Evolutionary conservation across 441 rosid genomes (phyloP).

Genomic region (Sinapis alba): DNA sequence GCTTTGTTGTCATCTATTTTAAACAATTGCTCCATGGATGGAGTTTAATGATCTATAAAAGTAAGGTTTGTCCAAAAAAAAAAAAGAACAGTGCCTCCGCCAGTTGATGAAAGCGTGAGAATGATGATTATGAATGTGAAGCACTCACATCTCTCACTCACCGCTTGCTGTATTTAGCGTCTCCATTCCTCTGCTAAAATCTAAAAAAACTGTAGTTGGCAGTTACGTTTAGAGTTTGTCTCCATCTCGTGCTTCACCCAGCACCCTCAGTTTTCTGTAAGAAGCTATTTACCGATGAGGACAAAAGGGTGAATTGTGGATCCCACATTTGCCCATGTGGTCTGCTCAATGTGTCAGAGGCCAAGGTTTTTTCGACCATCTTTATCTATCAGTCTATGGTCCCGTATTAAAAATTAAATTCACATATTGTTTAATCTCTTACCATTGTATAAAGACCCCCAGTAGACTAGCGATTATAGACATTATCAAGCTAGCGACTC

Average conservation of each 20-base stretch:
- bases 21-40: not conserved
- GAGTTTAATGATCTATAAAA: not conserved
- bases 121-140: constrained; percentile 26
- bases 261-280: constrained; percentile 28
- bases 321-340: constrained; percentile 28
- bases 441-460: constrained; percentile 27
- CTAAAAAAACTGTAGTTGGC: constrained; percentile 19
- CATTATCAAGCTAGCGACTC: not conserved
- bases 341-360: constrained; percentile 32
- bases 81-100: not conserved
- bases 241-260: constrained; percentile 23
- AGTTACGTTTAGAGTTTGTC: constrained; percentile 31
- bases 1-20: not conserved
- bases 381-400: constrained; percentile 14
- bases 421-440: constrained; percentile 7
- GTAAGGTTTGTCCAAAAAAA: not conserved
- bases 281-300: not conserved
- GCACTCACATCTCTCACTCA: constrained; percentile 8
- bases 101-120: constrained; percentile 16
- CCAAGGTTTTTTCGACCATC: not conserved
- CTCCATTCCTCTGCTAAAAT: constrained; percentile 16
- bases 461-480: not conserved
- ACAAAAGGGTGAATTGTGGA: constrained; percentile 4
- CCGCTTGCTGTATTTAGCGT: constrained; percentile 12
- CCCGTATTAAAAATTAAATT: constrained; percentile 13